A percentile compares a stretch with the other conserved stretches of the same genome.
Evolutionary conservation across 2,329 filamentous ascomycete genomes (phyloP).

Genomic region (Penicillium sp.): DNA sequence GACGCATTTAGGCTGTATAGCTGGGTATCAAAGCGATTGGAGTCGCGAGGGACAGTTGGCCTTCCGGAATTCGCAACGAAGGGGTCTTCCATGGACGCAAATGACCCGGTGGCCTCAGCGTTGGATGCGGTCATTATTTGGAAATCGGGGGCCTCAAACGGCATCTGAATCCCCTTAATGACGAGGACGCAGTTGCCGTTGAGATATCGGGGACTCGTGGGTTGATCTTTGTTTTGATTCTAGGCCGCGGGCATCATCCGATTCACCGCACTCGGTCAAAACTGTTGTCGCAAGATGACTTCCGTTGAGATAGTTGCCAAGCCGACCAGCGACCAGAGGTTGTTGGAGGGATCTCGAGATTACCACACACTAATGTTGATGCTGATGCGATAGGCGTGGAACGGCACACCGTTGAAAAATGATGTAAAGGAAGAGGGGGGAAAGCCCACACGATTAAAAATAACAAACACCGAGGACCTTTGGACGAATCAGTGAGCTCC

Average conservation of each 20-base stretch:
- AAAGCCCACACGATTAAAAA: constrained; percentile 7
- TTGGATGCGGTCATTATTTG: constrained; percentile 18
- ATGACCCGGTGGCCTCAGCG: constrained; percentile 16
- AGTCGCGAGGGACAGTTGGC: constrained; percentile 40
- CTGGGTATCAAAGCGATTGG: constrained; percentile 76
- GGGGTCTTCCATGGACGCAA: constrained; percentile 50
- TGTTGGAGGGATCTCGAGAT: constrained; percentile 8
- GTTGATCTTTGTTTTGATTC: constrained; percentile 19
- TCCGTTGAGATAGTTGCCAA: constrained; percentile 14
- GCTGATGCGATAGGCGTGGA: constrained; percentile 11
- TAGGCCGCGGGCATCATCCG: constrained; percentile 33
- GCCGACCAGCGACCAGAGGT: constrained; percentile 35
- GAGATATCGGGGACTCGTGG: constrained; percentile 23
- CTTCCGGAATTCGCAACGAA: constrained; percentile 54
- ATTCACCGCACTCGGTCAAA: constrained; percentile 15
- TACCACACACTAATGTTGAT: constrained; percentile 10
- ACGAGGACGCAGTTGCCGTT: constrained; percentile 25
- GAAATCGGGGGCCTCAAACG: constrained; percentile 12
- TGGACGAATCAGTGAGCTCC: constrained; percentile 16
- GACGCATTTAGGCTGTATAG: constrained; percentile 75
- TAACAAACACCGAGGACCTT: constrained; percentile 18
- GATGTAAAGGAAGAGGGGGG: constrained; percentile 11
- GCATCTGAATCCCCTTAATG: constrained; percentile 21
- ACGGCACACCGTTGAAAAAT: constrained; percentile 13
- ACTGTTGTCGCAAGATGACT: constrained; percentile 6